Evolutionary conservation across 2,329 filamentous ascomycete genomes (phyloP), one percentile per base, ranked within the genome.

Genomic region (Hymenoscyphus salicellus): DNA sequence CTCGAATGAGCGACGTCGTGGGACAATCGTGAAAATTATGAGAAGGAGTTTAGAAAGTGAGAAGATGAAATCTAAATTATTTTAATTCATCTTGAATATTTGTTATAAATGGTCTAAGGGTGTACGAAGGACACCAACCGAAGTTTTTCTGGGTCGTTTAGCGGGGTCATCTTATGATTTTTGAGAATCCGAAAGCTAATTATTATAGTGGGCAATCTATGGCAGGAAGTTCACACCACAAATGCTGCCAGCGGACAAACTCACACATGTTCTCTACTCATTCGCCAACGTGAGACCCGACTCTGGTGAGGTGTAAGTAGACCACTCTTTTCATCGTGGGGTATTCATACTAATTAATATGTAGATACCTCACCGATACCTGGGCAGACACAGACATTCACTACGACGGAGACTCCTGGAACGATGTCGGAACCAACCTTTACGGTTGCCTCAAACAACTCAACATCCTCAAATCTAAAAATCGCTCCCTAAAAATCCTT

Each of bases 391-490:
- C 84, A 0, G 72, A 74, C 30, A 73, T 74, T 58, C 86, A 88
- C 75, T 89, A 83, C 81, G 84, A 87, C 26, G 83, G 82, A n/a
- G 87, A 89, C 75, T 85, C 82, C 57, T 89, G 87, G 87, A 89
- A 90, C 68, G 89, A 92, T 66, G 72, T 76, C 0, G 92, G 91
- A 58, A 90, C 84, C 66, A 96, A 97, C 76, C 81, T 96, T 41
- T 97, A 96, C 75, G 93, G 93, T 60, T 94, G 91, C 75, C 77
- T 95, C 68, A 97, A 97, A 80, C 92, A 97, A 78, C 84, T 97
- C 41, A 92, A 91, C 76, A 81, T 97, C 1, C 84, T 93, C 56
- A 97, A 97, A 81, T 86, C 86, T 69, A 82, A 84, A 67, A 91
- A 97, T 77, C 89, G 92, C 58, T 88, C 93, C 70, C 82, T 97